Evolutionary conservation across 345 rosid genomes (phyloP), one percentile per base, ranked within the genome.

Genomic region (Sonneratia caseolaris): DNA sequence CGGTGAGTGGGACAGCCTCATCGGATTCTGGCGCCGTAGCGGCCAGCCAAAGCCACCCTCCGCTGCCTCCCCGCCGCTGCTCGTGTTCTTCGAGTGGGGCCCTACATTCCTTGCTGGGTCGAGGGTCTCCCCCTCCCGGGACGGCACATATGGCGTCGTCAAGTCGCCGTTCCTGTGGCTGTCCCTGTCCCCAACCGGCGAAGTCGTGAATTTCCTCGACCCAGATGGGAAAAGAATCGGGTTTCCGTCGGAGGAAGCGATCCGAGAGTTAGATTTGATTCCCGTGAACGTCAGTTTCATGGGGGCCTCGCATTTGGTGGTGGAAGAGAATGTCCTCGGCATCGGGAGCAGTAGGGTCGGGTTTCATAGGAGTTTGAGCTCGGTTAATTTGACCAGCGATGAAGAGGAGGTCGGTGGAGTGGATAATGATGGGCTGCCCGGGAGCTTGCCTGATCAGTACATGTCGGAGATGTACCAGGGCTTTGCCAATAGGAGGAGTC

Each of bases 11-110:
- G 95, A 88, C 49, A 82, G 84, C 76, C 85, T 91, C 24, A 88
- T 91, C 22, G 98, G 98, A 0, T 89, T 91, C 83, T 94, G 97
- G 98, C 97, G 97, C 10, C 89, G 88, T 3, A 86, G 95, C 75
- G 91, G 93, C 66, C 83, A 84, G 22, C 24, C 79, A 3, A 74
- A 24, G 5, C 47, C 71, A 7, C 11, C 70, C 36, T 72, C 75
- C 70, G 37, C 73, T 55, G 69, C 78, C 70, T 47, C 61, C 57
- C 80, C 87, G 0, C 93, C 97, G 9, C 79, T 79, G 66, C 68
- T 94, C 18, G 75, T 94, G 71, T 70, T 86, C 78, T 88, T 94
- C 76, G 98, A 94, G 79, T 94, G 97, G 97, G 89, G 91, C 18
- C 77, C 97, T 14, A 85, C 89, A 3, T 91, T 82, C 76, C 78